Conservation (phyloP, 1,139 yeast species). For the Trichomonascaceae sp. region DNA sequence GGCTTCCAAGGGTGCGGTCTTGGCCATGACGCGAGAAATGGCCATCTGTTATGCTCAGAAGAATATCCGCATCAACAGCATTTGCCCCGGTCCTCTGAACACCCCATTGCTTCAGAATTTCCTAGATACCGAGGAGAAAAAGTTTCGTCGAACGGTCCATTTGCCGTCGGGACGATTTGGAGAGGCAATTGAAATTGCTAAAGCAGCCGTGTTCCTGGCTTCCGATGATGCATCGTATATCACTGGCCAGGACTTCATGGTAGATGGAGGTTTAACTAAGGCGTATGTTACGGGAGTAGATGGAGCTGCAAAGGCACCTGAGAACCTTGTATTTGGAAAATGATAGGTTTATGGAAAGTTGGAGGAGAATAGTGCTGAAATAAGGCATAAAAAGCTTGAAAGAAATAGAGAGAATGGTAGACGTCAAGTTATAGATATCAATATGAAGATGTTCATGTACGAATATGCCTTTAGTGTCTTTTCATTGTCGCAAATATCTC, state of each 20-base stretch:
- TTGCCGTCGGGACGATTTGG: conserved; percentile 48
- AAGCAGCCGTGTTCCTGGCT: conserved; percentile 74
- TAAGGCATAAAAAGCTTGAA: too few species aligned
- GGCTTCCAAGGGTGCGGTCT: conserved; percentile 38
- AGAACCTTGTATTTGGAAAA: conserved; percentile 29
- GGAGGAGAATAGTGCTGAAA: too few species aligned
- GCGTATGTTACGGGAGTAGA: conserved; percentile 29
- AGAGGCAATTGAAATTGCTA: conserved; percentile 70
- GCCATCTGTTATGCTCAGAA: conserved; percentile 65
- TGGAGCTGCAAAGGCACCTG: conserved; percentile 26
- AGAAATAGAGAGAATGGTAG: too few species aligned
- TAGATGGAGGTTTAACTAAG: conserved; percentile 65
- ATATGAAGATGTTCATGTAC: too few species aligned
- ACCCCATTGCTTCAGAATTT: conserved; percentile 53
- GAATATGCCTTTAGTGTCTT: too few species aligned
- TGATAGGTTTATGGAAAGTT: conserved; percentile 6
- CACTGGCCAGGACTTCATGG: conserved; percentile 76
- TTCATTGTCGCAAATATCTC: too few species aligned
- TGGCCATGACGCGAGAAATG: conserved; percentile 50
- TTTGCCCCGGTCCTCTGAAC: conserved; percentile 61
- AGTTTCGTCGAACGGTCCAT: conserved; percentile 43
- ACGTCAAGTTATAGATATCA: too few species aligned
- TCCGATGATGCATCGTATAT: conserved; percentile 75
- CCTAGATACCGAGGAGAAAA: conserved; percentile 35
- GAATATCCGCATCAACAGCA: conserved; percentile 60